Evolutionary conservation across 1,139 yeast genomes (phyloP).

Genomic region (Geotrichum citri-aurantii): DNA sequence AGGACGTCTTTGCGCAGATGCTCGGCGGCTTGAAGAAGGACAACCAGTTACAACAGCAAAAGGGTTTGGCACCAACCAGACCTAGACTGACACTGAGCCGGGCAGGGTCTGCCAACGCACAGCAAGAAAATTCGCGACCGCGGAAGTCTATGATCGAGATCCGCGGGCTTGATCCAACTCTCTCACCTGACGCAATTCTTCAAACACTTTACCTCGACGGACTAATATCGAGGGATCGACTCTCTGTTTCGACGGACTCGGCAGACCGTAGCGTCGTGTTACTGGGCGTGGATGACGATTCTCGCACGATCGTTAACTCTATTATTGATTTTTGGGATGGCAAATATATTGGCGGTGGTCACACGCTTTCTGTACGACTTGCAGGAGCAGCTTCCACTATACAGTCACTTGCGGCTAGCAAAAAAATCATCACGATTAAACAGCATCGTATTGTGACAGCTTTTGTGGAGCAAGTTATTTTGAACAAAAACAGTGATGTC

Average conservation of each 20-base stretch:
- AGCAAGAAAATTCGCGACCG: background rate
- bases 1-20: background rate
- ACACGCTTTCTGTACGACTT: background rate
- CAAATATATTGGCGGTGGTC: constrained; percentile 6
- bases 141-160: background rate
- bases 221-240: background rate
- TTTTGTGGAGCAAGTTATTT: constrained; percentile 5
- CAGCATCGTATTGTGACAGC: constrained; percentile 5
- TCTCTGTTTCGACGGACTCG: background rate
- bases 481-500: background rate
- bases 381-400: background rate
- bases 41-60: background rate
- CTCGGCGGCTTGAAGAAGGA: background rate
- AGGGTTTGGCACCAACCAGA: background rate
- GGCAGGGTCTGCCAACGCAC: background rate
- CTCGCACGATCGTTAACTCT: background rate
- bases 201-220: constrained; percentile 2
- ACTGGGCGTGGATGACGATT: background rate
- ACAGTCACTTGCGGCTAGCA: background rate
- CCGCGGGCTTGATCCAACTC: constrained; percentile 1
- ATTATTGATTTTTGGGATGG: constrained; percentile 9
- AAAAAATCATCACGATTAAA: background rate
- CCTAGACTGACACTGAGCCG: background rate
- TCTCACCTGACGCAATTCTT: background rate
- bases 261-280: background rate